Evolutionary conservation across 1,139 yeast species (phyloP).

Genomic region (Taiozyma onychis): DNA sequence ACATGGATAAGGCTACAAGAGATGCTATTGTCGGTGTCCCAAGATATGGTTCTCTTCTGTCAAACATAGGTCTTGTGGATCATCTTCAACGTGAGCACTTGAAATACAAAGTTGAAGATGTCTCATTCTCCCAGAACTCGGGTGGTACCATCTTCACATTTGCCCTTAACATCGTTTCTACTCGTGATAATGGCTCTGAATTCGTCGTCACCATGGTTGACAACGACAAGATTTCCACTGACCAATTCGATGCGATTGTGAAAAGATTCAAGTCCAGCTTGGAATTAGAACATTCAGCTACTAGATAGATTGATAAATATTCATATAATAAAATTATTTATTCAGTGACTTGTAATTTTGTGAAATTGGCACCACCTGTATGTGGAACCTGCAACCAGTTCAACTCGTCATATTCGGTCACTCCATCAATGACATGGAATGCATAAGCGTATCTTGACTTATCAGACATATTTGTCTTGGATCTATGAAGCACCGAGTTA

Average conservation of each 20-base stretch:
- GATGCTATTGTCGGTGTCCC: slow-evolving; percentile 6
- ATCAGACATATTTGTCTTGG: slow-evolving; percentile 50
- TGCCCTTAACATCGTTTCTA: slow-evolving; percentile 6
- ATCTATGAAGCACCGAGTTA: slow-evolving; percentile 66
- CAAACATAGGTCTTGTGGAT: slow-evolving; percentile 15
- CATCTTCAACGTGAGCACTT: not conserved
- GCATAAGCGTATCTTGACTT: slow-evolving; percentile 72
- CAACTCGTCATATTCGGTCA: slow-evolving; percentile 47
- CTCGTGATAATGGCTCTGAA: slow-evolving; percentile 13
- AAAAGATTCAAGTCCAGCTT: not conserved
- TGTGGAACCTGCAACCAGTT: slow-evolving; percentile 82
- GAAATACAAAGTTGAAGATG: slow-evolving; percentile 10
- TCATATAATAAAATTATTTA: not conserved
- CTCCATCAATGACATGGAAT: slow-evolving; percentile 73
- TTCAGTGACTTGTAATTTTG: slow-evolving; percentile 30
- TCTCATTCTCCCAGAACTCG: slow-evolving; percentile 10
- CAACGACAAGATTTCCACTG: not conserved
- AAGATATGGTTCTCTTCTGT: slow-evolving; percentile 13
- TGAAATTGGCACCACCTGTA: slow-evolving; percentile 57
- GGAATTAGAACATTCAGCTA: not conserved
- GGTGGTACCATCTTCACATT: slow-evolving; percentile 9
- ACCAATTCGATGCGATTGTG: not conserved
- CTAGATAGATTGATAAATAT: not conserved
- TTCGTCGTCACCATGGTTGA: slow-evolving; percentile 11
- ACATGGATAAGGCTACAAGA: slow-evolving; percentile 12